A percentile compares a stretch with the other conserved stretches of the same genome.
Conservation (phyloP, 768 basidiomycete genomes). For the Hygrocybe coccinea region DNA sequence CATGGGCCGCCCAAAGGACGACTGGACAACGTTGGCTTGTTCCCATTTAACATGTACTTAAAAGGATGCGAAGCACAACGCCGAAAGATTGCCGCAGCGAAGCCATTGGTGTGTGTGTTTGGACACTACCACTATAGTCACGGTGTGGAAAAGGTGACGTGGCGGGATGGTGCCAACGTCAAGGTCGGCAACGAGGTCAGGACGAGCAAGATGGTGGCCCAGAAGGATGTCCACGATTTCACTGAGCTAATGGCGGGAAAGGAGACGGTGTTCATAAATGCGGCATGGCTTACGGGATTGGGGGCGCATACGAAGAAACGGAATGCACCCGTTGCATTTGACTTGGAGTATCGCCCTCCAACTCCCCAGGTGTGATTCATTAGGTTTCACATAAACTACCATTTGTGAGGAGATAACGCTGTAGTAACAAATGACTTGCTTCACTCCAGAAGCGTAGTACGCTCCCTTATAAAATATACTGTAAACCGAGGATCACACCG, state of each 20-base stretch:
- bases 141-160: conserved; percentile 1
- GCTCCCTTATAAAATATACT: too few species aligned
- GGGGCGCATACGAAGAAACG: background rate
- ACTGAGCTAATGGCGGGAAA: conserved; percentile 2
- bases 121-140: conserved; percentile 5
- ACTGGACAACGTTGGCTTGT: background rate
- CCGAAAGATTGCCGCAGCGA: background rate
- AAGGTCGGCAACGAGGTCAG: background rate
- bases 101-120: conserved; percentile 3
- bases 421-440: too few species aligned
- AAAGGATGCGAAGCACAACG: conserved; percentile 1
- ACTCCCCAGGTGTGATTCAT: too few species aligned
- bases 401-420: too few species aligned
- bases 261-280: conserved; percentile 4
- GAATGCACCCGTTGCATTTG: conserved; percentile 3
- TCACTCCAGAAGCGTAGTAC: too few species aligned
- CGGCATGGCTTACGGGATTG: conserved; percentile 3
- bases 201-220: background rate
- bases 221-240: conserved; percentile 1
- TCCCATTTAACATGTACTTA: conserved; percentile 2
- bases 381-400: too few species aligned
- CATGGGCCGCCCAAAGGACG: conserved; percentile 2
- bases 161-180: background rate
- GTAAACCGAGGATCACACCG: too few species aligned
- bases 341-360: conserved; percentile 3